phyloP scores from a whole-genome alignment of 345 rosid species.

The Citrus mangshanensis region DNA sequence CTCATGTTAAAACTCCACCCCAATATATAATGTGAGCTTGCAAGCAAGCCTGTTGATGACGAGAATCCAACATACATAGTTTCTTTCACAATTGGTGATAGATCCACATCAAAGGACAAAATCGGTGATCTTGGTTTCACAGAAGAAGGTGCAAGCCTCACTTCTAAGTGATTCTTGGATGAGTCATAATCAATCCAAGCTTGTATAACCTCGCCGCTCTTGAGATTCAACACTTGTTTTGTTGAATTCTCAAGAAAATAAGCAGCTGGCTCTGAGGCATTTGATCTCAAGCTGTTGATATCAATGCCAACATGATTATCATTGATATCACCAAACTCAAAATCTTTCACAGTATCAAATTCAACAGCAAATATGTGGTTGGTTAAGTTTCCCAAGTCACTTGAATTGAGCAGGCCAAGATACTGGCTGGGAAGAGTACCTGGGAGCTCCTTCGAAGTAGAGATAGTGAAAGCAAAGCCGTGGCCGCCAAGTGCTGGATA shows the following conservation, averaged over 20 bases:
- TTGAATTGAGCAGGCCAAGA: conserved; percentile 62
- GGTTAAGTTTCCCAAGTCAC: conserved; percentile 40
- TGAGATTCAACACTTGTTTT: conserved; percentile 35
- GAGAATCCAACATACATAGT: conserved; percentile 87
- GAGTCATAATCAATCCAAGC: conserved; percentile 94
- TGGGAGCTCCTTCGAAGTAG: conserved; percentile 42
- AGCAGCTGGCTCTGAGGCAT: conserved; percentile 50
- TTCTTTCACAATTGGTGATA: conserved; percentile 50
- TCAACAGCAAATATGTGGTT: conserved; percentile 79
- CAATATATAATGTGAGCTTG: conserved; percentile 71
- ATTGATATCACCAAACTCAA: conserved; percentile 62
- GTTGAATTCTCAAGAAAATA: conserved; percentile 44
- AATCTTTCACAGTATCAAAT: conserved; percentile 72
- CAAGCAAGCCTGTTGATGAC: conserved; percentile 77
- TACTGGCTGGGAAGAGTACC: conserved; percentile 66
- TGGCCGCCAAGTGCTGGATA: conserved; percentile 72
- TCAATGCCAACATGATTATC: conserved; percentile 88
- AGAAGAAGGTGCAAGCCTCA: conserved; percentile 63
- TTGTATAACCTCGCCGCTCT: conserved; percentile 51
- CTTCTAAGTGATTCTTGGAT: conserved; percentile 44
- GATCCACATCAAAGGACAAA: conserved; percentile 60
- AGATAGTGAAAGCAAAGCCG: conserved; percentile 73
- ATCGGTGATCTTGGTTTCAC: conserved; percentile 54
- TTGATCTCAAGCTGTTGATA: conserved; percentile 60
- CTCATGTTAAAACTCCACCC: conserved; percentile 86